phyloP scores from a whole-genome alignment of 495 filamentous ascomycete species.

The Polyplosphaeria fusca region DNA sequence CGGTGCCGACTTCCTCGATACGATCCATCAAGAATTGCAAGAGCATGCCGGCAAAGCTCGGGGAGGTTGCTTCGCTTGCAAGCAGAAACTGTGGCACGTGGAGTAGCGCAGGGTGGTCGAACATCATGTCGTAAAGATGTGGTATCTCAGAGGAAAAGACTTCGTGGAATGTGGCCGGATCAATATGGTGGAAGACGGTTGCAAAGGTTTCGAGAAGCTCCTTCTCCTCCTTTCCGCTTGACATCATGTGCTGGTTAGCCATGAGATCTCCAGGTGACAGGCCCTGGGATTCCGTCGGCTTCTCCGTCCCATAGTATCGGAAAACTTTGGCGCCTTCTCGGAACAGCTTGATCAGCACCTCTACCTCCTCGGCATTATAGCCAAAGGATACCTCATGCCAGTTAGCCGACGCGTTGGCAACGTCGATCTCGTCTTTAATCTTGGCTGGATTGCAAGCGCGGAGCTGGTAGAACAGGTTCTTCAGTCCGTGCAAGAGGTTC shows the following conservation, averaged over 20 bases:
- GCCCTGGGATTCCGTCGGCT: slow-evolving; percentile 71
- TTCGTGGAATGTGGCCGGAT: slow-evolving; percentile 97
- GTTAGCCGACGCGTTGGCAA: slow-evolving; percentile 73
- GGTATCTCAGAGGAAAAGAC: slow-evolving; percentile 97
- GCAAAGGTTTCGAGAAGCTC: slow-evolving; percentile 97
- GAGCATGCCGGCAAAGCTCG: slow-evolving; percentile 96
- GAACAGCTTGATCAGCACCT: slow-evolving; percentile 95
- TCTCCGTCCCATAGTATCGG: slow-evolving; percentile 88
- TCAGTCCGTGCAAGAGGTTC: slow-evolving; percentile 95
- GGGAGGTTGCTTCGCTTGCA: slow-evolving; percentile 94
- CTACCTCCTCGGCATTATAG: slow-evolving; percentile 95
- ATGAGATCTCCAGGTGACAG: slow-evolving; percentile 82
- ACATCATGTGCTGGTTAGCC: slow-evolving; percentile 87
- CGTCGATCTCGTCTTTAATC: slow-evolving; percentile 57
- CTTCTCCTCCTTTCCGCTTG: slow-evolving; percentile 92
- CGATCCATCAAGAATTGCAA: slow-evolving; percentile 94
- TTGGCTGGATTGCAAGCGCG: slow-evolving; percentile 75
- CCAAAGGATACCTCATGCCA: slow-evolving; percentile 96
- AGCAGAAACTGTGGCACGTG: slow-evolving; percentile 98
- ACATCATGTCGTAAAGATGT: slow-evolving; percentile 94
- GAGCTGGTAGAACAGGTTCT: slow-evolving; percentile 93
- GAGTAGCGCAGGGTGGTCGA: slow-evolving; percentile 87
- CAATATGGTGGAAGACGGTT: slow-evolving; percentile 96
- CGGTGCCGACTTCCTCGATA: slow-evolving; percentile 90
- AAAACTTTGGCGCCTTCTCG: slow-evolving; percentile 94